These are phyloP conservation scores for Saccharum hybrid DNA, from an alignment of 202 grass and related monocot genomes.

Conservation along the genomic window DNA sequence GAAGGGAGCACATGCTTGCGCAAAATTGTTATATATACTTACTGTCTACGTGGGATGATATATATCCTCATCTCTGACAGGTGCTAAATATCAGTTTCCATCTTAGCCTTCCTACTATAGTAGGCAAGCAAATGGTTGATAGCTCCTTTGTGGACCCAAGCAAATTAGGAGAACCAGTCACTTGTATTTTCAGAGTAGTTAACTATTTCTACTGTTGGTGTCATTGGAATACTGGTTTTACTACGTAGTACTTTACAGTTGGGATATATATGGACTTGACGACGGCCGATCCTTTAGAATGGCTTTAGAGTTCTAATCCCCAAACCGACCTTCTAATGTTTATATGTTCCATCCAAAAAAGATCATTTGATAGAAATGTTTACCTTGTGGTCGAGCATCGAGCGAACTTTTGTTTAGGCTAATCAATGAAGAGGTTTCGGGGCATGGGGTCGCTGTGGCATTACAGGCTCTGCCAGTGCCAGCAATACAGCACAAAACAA, in stretches of 20 bases:
- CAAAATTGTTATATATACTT: neutral
- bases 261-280: neutral
- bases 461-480: neutral
- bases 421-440: neutral
- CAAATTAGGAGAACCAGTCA: neutral
- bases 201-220: neutral
- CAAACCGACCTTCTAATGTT: slow-evolving; percentile 10
- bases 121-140: slow-evolving; percentile 4
- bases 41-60: neutral
- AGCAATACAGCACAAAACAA: slow-evolving; percentile 25
- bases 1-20: too few relatives aligned
- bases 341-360: neutral
- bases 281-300: neutral
- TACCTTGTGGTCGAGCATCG: neutral
- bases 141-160: neutral
- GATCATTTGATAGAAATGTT: neutral
- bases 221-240: neutral
- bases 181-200: too few relatives aligned
- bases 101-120: neutral
- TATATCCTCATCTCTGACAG: neutral
- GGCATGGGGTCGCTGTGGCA: neutral
- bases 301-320: neutral
- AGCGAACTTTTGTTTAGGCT: slow-evolving; percentile 15
- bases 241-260: neutral
- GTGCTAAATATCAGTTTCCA: neutral